Conservation (phyloP, 306 rosid genomes). For the Trifolium pratense region DNA sequence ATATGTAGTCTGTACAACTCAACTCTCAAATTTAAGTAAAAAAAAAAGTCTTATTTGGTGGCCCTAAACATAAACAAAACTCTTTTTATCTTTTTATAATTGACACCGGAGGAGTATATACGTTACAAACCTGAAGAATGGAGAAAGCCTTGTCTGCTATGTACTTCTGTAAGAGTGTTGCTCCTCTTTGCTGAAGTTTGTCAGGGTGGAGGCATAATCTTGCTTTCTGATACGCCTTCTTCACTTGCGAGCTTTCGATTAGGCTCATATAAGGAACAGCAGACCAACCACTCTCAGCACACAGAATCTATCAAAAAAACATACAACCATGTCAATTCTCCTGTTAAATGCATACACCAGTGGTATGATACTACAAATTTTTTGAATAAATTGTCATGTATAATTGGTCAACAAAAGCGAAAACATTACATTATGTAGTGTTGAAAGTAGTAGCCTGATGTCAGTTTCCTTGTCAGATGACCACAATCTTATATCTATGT, state of each 20-base stretch:
- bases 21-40: too few species aligned
- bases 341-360: slow-evolving; percentile 3
- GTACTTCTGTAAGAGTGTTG: slow-evolving; percentile 67
- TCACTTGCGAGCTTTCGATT: slow-evolving; percentile 70
- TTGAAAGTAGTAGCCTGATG: slow-evolving; percentile 78
- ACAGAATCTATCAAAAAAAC: slow-evolving; percentile 63
- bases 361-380: slow-evolving; percentile 12
- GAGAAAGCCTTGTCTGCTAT: slow-evolving; percentile 63
- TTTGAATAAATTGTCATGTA: not conserved
- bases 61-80: too few species aligned
- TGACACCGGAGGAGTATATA: not conserved
- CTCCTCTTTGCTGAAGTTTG: slow-evolving; percentile 95
- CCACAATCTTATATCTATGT: slow-evolving; percentile 76
- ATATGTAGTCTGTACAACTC: not conserved
- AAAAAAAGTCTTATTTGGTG: too few species aligned
- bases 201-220: slow-evolving; percentile 90
- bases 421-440: slow-evolving; percentile 69
- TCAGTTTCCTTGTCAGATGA: slow-evolving; percentile 82
- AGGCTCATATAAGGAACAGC: slow-evolving; percentile 62
- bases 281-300: slow-evolving; percentile 85
- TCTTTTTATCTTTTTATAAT: too few species aligned
- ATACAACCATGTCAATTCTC: slow-evolving; percentile 37
- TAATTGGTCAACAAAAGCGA: not conserved
- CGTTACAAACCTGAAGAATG: slow-evolving; percentile 74
- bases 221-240: slow-evolving; percentile 89